Percentiles rank a stretch among this genome's conserved stretches.
phyloP scores from a whole-genome alignment of 495 filamentous ascomycete species.

The Xylaria telfairii region DNA sequence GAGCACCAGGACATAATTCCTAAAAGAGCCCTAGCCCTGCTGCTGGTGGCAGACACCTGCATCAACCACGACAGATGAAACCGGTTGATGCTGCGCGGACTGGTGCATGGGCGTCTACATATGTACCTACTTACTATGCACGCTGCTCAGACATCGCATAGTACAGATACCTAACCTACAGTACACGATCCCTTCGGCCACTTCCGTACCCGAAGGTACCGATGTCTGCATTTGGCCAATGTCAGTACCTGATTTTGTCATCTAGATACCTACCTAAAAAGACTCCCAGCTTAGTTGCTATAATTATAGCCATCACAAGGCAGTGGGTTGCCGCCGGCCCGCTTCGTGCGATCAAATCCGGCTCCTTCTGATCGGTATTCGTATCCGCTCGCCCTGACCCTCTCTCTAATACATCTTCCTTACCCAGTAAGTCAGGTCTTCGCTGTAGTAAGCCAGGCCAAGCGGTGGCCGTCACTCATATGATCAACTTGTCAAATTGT shows the following conservation, averaged over 20 bases:
- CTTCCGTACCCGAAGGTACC: background rate
- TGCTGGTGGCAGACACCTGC: constrained; percentile 1
- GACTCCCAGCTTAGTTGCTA: background rate
- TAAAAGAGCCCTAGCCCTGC: background rate
- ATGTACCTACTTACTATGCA: no score
- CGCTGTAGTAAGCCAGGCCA: background rate
- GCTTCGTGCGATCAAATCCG: constrained; percentile 5
- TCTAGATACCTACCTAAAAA: background rate
- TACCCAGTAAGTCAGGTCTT: background rate
- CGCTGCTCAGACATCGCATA: no score
- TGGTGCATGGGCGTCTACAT: constrained; percentile 1
- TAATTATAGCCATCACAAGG: constrained; percentile 11
- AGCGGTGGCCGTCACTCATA: background rate
- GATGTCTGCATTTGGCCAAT: background rate
- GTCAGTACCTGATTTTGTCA: background rate
- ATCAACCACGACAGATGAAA: constrained; percentile 3
- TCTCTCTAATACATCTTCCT: no score
- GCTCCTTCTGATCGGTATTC: constrained; percentile 9
- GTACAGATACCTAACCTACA: no score
- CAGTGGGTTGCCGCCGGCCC: constrained; percentile 16
- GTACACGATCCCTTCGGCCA: background rate
- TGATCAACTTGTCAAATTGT: background rate
- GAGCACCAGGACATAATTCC: constrained; percentile 10
- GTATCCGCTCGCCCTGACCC: background rate
- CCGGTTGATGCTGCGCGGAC: background rate